Base-by-base conservation (phyloP, 1,139 yeast genomes). In the Taphrina flavorubra region DNA sequence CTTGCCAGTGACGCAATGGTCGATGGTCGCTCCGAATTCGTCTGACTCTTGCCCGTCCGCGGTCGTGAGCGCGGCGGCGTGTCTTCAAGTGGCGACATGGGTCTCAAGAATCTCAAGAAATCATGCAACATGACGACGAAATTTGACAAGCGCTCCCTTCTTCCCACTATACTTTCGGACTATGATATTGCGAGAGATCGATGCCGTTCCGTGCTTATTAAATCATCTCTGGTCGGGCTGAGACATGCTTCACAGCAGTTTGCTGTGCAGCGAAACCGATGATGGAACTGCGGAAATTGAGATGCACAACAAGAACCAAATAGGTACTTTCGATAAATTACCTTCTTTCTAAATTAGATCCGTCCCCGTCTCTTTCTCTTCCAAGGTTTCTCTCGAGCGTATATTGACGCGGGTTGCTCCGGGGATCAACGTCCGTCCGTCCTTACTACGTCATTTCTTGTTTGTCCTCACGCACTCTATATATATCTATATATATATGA, bases 31-130 rank as follows among this genome's bases (percentile, higher is more conserved):
- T 49, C 53, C 47, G 47, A 44, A 5, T 44, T 44, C 18, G 47
- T 16, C n/a, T 44, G 47, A n/a, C 47, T 44, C 47, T 7, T 44
- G 34, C 53, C 36, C 13, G 36, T 18, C 36, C n/a, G 18, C 14
- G 53, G 31, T 25, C 53, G 31, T 2, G 36, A 20, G 1, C 53
- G 53, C n/a, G 53, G 53, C 8, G 53, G 53, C 13, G 53, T 49
- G 16, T 49, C 53, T 2, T 49, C n/a, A 4, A 49, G 53, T 10
- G 53, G 53, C 16, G 60, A 39, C n/a, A 39, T 10, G 6, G 60
- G 60, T 8, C 60, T n/a, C 7, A 56, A 18, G 20, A 56, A 56
- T 2, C 37, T 56, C 20, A 56, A 36, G 14, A 56, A 40, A 18
- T 56, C 60, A 8, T 56, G 60, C 7, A 40, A 47, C 60, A 56